Conservation (phyloP, 441 rosid genomes). For the Erodium chrysanthum region DNA sequence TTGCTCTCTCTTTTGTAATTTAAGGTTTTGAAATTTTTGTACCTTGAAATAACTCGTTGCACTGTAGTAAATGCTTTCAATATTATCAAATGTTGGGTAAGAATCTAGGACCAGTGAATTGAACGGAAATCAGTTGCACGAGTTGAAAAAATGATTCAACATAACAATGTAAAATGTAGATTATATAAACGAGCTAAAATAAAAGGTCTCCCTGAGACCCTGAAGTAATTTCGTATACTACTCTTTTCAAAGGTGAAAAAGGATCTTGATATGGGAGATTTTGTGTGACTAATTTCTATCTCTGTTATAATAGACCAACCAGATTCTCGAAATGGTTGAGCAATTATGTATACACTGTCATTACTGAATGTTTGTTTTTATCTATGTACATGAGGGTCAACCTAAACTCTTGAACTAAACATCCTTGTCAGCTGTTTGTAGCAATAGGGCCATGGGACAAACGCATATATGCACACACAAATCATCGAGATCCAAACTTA, state of each 20-base stretch:
- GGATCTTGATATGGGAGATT: not conserved
- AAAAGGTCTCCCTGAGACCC: no score
- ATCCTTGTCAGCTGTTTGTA: not conserved
- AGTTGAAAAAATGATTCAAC: no score
- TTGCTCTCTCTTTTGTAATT: slow-evolving; percentile 23
- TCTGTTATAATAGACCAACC: not conserved
- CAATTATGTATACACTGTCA: not conserved
- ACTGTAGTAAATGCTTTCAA: no score
- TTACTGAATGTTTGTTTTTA: not conserved
- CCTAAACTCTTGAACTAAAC: not conserved
- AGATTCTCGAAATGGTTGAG: not conserved
- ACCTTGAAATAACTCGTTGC: no score
- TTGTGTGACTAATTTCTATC: not conserved
- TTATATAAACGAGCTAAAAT: no score
- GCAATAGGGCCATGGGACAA: not conserved
- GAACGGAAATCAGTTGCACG: no score
- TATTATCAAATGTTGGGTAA: no score
- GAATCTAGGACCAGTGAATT: no score
- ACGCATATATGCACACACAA: not conserved
- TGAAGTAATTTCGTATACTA: no score
- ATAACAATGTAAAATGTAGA: no score
- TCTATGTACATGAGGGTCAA: not conserved
- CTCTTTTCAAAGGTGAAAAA: no score
- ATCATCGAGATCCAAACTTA: not conserved
- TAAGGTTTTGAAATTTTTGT: no score